These are phyloP conservation scores for Euphorbia tirucalli DNA, from an alignment of 345 rosid genomes.

Conservation along the genomic window DNA sequence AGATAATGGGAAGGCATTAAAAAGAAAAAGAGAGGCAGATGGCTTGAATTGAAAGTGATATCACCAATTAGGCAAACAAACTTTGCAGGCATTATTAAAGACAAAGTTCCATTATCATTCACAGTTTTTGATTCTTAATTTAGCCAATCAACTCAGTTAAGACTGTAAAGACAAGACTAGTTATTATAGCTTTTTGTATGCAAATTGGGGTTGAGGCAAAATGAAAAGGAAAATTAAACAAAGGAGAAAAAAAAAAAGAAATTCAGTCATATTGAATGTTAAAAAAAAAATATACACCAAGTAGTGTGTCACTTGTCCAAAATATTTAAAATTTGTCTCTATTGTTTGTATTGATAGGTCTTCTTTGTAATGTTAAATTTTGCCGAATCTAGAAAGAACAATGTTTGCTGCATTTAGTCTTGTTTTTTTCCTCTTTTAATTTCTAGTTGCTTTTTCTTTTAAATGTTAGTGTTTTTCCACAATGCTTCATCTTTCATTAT, in stretches of 20 bases:
- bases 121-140: conserved; percentile 3
- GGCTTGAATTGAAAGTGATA: background rate
- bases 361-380: background rate
- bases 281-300: background rate
- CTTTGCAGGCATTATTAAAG: background rate
- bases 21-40: background rate
- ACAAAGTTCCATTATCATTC: background rate
- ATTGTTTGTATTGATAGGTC: background rate
- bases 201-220: background rate
- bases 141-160: conserved; percentile 4
- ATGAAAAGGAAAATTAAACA: background rate
- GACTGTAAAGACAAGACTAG: conserved; percentile 7
- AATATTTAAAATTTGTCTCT: background rate
- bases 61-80: background rate
- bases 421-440: background rate
- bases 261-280: background rate
- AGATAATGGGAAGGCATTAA: too few species aligned
- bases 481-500: background rate
- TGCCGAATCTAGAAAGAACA: conserved; percentile 1
- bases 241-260: background rate
- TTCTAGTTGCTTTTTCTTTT: background rate
- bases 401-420: background rate
- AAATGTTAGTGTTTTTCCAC: background rate
- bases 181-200: background rate
- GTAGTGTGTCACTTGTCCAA: background rate